These are phyloP conservation scores for Saccharomycopsis javanensis DNA, from an alignment of 805 yeast species.

Conservation along the genomic window DNA sequence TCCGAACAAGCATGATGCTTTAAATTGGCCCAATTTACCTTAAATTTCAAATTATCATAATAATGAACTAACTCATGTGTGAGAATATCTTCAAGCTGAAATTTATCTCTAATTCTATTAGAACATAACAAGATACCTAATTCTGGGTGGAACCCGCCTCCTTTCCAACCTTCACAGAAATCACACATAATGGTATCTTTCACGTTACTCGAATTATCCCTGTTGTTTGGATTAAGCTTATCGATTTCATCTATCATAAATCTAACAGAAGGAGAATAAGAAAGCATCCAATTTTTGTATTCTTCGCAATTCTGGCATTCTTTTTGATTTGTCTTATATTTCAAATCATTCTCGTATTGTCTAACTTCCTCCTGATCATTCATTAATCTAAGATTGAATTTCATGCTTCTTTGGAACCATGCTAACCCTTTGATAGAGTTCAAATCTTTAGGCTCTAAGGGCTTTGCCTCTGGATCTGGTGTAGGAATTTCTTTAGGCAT, in stretches of 20 bases:
- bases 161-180: slow-evolving; percentile 68
- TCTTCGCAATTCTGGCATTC: slow-evolving; percentile 67
- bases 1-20: slow-evolving; percentile 96
- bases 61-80: slow-evolving; percentile 92
- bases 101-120: slow-evolving; percentile 61
- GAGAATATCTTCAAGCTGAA: slow-evolving; percentile 82
- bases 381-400: slow-evolving; percentile 65
- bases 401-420: slow-evolving; percentile 73
- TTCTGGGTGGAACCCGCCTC: slow-evolving; percentile 93
- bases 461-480: slow-evolving; percentile 8
- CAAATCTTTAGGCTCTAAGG: slow-evolving; percentile 16
- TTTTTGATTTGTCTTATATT: slow-evolving; percentile 33
- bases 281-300: slow-evolving; percentile 69
- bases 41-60: slow-evolving; percentile 80
- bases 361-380: slow-evolving; percentile 39
- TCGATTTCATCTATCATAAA: slow-evolving; percentile 81
- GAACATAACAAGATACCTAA: slow-evolving; percentile 81
- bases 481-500: not conserved
- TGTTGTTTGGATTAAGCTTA: slow-evolving; percentile 36
- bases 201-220: slow-evolving; percentile 34
- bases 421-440: slow-evolving; percentile 41
- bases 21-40: slow-evolving; percentile 76
- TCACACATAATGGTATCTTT: slow-evolving; percentile 60
- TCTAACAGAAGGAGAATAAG: slow-evolving; percentile 72
- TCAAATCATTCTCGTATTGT: slow-evolving; percentile 48